A percentile compares a stretch with the other conserved stretches of the same genome.
phyloP scores from a whole-genome alignment of 345 rosid species.

The Passiflora organensis region DNA sequence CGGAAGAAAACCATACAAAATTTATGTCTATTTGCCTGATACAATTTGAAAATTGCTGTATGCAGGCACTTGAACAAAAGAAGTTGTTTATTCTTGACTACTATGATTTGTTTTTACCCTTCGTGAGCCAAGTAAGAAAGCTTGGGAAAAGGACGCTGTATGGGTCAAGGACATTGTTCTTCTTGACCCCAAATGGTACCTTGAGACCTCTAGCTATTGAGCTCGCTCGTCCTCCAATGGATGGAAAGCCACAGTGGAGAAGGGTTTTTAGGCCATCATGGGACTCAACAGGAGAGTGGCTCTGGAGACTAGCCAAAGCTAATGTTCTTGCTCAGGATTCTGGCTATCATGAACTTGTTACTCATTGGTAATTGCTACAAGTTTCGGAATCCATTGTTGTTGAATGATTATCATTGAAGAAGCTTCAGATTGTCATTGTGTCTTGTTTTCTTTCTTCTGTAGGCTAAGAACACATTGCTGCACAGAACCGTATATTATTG shows the following conservation, averaged over 20 bases:
- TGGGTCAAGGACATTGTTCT: slow-evolving; percentile 64
- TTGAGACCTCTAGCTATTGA: slow-evolving; percentile 63
- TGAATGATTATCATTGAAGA: too few relatives aligned
- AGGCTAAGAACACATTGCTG: slow-evolving; percentile 71
- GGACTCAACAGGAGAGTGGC: slow-evolving; percentile 54
- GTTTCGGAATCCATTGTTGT: too few relatives aligned
- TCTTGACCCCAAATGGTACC: slow-evolving; percentile 45
- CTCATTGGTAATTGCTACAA: slow-evolving; percentile 48
- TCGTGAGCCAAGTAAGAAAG: slow-evolving; percentile 54
- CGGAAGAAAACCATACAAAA: too few relatives aligned
- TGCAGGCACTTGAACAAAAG: slow-evolving; percentile 45
- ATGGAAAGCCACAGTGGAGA: slow-evolving; percentile 63
- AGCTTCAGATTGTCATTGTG: too few relatives aligned
- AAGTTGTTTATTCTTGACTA: slow-evolving; percentile 51
- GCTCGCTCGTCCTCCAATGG: slow-evolving; percentile 47
- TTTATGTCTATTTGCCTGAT: too few relatives aligned
- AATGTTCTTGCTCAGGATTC: slow-evolving; percentile 63
- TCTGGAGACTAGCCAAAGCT: slow-evolving; percentile 66
- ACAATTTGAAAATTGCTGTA: too few relatives aligned
- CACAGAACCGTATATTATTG: slow-evolving; percentile 65
- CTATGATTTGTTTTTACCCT: slow-evolving; percentile 57
- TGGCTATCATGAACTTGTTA: slow-evolving; percentile 58
- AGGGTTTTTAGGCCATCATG: slow-evolving; percentile 37
- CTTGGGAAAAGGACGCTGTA: slow-evolving; percentile 41
- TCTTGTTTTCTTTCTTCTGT: too few relatives aligned